Evolutionary conservation across 2,329 filamentous ascomycete species (phyloP).

Genomic region (Exophiala calicioides): DNA sequence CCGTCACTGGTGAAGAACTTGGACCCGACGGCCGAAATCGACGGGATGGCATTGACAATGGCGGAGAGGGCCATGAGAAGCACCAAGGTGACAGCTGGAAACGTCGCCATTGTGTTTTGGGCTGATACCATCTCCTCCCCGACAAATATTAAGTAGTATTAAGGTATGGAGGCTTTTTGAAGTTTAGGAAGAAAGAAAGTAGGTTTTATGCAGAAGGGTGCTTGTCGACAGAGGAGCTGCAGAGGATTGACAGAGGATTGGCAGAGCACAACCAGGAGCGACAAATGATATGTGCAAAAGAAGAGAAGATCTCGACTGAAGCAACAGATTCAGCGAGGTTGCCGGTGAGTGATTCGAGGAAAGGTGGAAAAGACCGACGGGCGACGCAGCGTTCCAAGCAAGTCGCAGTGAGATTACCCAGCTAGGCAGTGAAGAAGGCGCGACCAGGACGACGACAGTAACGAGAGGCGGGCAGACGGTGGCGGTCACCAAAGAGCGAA

Average conservation of each 20-base stretch:
- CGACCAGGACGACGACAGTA: too few relatives aligned
- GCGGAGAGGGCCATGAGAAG: slow-evolving; percentile 28
- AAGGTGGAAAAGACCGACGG: slow-evolving; percentile 10
- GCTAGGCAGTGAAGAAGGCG: too few relatives aligned
- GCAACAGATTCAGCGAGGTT: slow-evolving; percentile 6
- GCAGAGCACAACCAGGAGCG: slow-evolving; percentile 9
- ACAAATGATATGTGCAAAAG: slow-evolving; percentile 18
- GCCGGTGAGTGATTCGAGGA: slow-evolving; percentile 4
- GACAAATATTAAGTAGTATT: not conserved
- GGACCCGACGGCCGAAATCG: slow-evolving; percentile 66
- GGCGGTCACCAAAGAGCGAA: too few relatives aligned
- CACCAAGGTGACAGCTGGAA: slow-evolving; percentile 11
- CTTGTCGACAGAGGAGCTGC: too few relatives aligned
- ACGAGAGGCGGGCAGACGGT: too few relatives aligned
- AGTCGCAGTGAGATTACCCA: too few relatives aligned
- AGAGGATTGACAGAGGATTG: not conserved
- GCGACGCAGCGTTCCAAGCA: too few relatives aligned
- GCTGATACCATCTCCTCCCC: too few relatives aligned
- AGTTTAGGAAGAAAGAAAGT: too few relatives aligned
- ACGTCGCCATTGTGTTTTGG: slow-evolving; percentile 18
- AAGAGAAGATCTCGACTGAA: slow-evolving; percentile 11
- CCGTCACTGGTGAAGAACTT: slow-evolving; percentile 85
- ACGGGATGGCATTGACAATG: slow-evolving; percentile 51
- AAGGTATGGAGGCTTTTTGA: too few relatives aligned
- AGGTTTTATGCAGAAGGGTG: too few relatives aligned